Conservation (phyloP, 306 rosid genomes). For the Quercus bicolor region DNA sequence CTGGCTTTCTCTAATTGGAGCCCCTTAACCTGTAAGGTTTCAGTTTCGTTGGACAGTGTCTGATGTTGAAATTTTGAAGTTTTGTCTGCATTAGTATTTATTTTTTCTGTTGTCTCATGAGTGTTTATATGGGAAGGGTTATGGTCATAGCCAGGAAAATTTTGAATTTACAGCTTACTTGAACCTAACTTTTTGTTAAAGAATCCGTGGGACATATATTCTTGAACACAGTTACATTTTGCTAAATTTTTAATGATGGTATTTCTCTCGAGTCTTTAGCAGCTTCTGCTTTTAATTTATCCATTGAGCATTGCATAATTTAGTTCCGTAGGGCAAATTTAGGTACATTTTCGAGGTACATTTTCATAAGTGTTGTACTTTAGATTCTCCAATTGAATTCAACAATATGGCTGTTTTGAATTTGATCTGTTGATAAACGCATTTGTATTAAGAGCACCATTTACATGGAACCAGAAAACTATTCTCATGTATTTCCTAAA, state of each 20-base stretch:
- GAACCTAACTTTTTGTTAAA: neutral
- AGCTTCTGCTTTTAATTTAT: neutral
- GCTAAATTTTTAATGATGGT: neutral
- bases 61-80: neutral
- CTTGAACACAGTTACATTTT: neutral
- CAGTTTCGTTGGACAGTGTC: neutral
- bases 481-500: no score
- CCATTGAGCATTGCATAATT: no score
- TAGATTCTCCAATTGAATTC: no score
- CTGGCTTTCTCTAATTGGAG: neutral
- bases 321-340: no score
- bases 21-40: neutral
- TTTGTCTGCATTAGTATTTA: conserved; percentile 4
- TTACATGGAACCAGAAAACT: no score
- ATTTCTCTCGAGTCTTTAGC: neutral
- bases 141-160: neutral
- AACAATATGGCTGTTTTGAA: neutral
- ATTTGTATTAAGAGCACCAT: neutral
- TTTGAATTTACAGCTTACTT: neutral
- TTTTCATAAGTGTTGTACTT: no score
- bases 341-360: no score
- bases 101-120: neutral
- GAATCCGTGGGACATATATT: neutral
- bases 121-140: neutral
- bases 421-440: neutral